Conservation (phyloP, 106 monocot genomes). For the Allium sativum region DNA sequence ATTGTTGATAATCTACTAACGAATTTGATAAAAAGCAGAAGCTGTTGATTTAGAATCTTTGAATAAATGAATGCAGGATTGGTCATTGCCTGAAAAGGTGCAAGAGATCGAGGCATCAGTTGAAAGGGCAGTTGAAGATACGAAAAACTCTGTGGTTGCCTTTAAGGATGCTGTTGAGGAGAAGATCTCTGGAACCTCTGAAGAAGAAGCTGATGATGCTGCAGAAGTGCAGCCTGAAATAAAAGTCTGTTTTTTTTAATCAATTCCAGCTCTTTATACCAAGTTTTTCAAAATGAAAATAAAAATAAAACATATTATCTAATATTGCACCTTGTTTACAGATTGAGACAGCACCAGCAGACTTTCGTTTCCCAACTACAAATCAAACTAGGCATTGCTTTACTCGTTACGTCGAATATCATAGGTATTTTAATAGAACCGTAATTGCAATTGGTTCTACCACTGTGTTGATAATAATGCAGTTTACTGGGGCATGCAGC, state of each 20-base stretch:
- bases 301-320: not conserved
- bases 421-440: constrained; percentile 32
- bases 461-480: no score
- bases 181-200: constrained; percentile 22
- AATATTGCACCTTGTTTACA: constrained; percentile 12
- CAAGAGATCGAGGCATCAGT: constrained; percentile 11
- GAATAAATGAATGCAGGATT: constrained; percentile 27
- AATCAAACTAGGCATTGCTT: constrained; percentile 99
- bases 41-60: no score
- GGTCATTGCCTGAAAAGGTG: constrained; percentile 29
- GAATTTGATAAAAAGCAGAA: no score
- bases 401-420: constrained; percentile 94
- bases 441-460: no score
- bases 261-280: not conserved
- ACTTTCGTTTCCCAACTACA: constrained; percentile 97
- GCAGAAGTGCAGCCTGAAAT: constrained; percentile 49
- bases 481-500: no score
- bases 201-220: constrained; percentile 40
- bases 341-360: constrained; percentile 95
- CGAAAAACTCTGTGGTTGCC: constrained; percentile 18
- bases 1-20: no score
- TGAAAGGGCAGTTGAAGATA: constrained; percentile 17
- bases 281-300: not conserved
- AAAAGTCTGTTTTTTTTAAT: constrained; percentile 45
- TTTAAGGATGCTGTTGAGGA: constrained; percentile 10